phyloP scores from a whole-genome alignment of 1,139 yeast species.

The Diutina rugosa region DNA sequence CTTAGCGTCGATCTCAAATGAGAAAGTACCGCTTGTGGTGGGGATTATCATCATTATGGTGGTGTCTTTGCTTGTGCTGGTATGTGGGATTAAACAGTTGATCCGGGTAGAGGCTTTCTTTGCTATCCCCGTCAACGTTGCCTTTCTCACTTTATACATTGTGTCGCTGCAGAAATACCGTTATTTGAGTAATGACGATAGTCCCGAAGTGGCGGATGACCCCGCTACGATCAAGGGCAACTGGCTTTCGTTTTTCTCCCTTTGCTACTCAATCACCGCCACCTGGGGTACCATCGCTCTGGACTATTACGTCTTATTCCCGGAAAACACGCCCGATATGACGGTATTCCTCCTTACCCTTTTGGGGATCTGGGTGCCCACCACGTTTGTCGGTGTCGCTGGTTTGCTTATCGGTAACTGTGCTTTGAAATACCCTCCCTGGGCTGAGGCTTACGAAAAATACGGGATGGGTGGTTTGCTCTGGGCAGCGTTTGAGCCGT shows the following conservation, averaged over 20 bases:
- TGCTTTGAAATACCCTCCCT: conserved; percentile 46
- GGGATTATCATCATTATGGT: conserved; percentile 64
- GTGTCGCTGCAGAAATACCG: conserved; percentile 43
- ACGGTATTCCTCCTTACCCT: conserved; percentile 52
- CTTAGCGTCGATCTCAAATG: conserved; percentile 48
- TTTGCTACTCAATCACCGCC: conserved; percentile 69
- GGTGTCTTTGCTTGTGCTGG: conserved; percentile 51
- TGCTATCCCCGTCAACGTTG: conserved; percentile 56
- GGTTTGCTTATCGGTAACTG: conserved; percentile 57
- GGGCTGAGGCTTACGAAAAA: conserved; percentile 43
- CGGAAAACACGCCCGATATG: conserved; percentile 53
- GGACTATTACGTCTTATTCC: conserved; percentile 75
- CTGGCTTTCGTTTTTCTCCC: conserved; percentile 62
- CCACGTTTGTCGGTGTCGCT: conserved; percentile 63
- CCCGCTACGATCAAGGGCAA: conserved; percentile 38
- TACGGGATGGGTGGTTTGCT: conserved; percentile 75
- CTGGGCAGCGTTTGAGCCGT: conserved; percentile 51
- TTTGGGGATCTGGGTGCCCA: conserved; percentile 57
- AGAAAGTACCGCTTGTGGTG: conserved; percentile 51
- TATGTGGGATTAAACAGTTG: conserved; percentile 65
- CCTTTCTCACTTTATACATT: conserved; percentile 59
- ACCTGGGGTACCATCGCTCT: conserved; percentile 88
- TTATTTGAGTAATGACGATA: conserved; percentile 23
- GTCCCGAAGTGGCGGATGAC: conserved; percentile 18
- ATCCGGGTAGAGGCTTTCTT: conserved; percentile 55